phyloP scores from a whole-genome alignment of 768 basidiomycete species.

The Trametes punicea region DNA sequence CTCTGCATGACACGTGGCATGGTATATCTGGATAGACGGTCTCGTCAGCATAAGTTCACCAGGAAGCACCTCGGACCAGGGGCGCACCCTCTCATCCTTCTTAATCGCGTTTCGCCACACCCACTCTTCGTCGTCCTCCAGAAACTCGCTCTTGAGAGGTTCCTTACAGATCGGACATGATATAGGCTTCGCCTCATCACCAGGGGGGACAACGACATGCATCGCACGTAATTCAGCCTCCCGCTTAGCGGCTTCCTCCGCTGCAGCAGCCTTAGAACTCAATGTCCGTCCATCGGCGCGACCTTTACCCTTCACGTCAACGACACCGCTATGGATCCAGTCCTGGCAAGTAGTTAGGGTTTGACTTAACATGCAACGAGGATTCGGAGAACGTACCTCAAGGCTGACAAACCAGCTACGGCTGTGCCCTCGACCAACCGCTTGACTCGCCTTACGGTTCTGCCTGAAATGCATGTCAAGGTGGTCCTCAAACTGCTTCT shows the following conservation, averaged over 20 bases:
- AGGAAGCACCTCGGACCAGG: background rate
- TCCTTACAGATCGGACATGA: slow-evolving; percentile 98
- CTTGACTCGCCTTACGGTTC: slow-evolving; percentile 79
- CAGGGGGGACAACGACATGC: slow-evolving; percentile 86
- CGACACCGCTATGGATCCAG: slow-evolving; percentile 73
- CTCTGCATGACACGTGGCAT: slow-evolving; percentile 93
- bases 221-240: slow-evolving; percentile 72
- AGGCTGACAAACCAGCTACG: slow-evolving; percentile 84
- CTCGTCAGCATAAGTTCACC: background rate
- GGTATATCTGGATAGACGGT: slow-evolving; percentile 63
- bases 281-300: slow-evolving; percentile 51
- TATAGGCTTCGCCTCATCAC: slow-evolving; percentile 77
- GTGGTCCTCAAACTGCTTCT: slow-evolving; percentile 79
- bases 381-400: slow-evolving; percentile 54
- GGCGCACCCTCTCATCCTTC: slow-evolving; percentile 78
- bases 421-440: slow-evolving; percentile 79
- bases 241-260: slow-evolving; percentile 65
- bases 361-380: background rate
- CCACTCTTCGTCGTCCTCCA: slow-evolving; percentile 98
- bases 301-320: slow-evolving; percentile 67
- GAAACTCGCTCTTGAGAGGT: slow-evolving; percentile 81
- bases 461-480: slow-evolving; percentile 96
- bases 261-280: slow-evolving; percentile 56
- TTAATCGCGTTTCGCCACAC: slow-evolving; percentile 91
- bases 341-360: slow-evolving; percentile 49